Evolutionary conservation across 208 protist genomes (phyloP), one percentile per base, ranked within the genome.

Genomic region (Leishmania amazonensis): DNA sequence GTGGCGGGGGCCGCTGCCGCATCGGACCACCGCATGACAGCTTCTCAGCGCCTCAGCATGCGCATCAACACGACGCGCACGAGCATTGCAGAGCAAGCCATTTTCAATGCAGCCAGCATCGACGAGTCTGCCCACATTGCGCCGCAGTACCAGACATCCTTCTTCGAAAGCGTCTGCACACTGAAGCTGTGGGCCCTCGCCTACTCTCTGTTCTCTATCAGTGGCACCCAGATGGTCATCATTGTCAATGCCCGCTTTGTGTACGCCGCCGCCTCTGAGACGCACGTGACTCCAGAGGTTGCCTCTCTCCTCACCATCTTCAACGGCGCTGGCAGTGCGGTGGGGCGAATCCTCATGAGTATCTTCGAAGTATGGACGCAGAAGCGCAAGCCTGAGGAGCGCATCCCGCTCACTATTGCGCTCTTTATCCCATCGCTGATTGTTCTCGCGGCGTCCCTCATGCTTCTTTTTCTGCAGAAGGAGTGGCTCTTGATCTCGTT

Each of bases 191-290:
- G 93, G 91, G 85, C 81, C 1, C 79, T 95, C 31, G 75, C 85
- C 5, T 94, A 87, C 78, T 85, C 90, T 31, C 79, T 94, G 24
- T 79, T 79, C 60, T 70, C 15, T 67, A 88, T 91, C 45, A 79
- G 86, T 57, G 91, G 92, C 40, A 84, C 91, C 28, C 84, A 94
- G 68, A 81, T 86, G 54, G 89, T 97, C 45, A 85, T 97, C 47
- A 93, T 96, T 7, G 80, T 87, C 35, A 97, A 96, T 74, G 87
- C 92, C n/a, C 86, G 90, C 80, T 95, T 91, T 64, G 93, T 97
- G 62, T 95, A 93, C 80, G 87, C 81, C 2, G 90, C 94, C 3
- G 58, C 95, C n/a, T 85, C 87, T 2, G 87, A 85, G 24, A 83
- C 81, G 21, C 51, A 68, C 15, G 81, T 87, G 28, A 88, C 70